These are phyloP conservation scores for Neostapfia colusana DNA, from an alignment of 176 grass and related monocot genomes.

Conservation along the genomic window DNA sequence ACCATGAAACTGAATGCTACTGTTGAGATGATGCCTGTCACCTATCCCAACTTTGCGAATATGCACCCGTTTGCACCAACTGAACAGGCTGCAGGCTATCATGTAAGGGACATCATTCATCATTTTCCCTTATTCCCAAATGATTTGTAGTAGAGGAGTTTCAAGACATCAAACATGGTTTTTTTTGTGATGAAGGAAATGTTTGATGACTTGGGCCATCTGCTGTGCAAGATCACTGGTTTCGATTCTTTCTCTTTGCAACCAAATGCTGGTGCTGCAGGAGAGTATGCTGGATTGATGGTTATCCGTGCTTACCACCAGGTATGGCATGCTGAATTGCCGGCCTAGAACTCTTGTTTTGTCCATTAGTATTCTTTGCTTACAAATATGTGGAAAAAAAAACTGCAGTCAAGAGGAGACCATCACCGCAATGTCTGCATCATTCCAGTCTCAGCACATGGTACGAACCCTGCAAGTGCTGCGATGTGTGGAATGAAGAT, in stretches of 20 bases:
- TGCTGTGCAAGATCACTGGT: slow-evolving; percentile 83
- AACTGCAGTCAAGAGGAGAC: slow-evolving; percentile 82
- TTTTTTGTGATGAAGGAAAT: slow-evolving; percentile 70
- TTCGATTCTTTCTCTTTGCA: slow-evolving; percentile 99
- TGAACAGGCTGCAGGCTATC: slow-evolving; percentile 85
- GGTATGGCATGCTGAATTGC: slow-evolving; percentile 41
- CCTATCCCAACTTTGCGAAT: slow-evolving; percentile 81
- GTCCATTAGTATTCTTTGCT: slow-evolving; percentile 34
- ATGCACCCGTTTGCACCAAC: slow-evolving; percentile 88
- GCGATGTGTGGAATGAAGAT: slow-evolving; percentile 99
- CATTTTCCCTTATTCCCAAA: neutral
- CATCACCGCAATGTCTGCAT: slow-evolving; percentile 94
- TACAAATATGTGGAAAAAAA: slow-evolving; percentile 28
- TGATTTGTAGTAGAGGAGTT: neutral
- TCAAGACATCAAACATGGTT: slow-evolving; percentile 20
- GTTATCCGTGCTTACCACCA: slow-evolving; percentile 93
- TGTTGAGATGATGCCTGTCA: slow-evolving; percentile 99
- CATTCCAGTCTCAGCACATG: slow-evolving; percentile 96
- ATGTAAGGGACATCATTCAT: slow-evolving; percentile 43
- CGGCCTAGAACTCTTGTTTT: neutral
- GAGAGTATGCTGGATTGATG: slow-evolving; percentile 99
- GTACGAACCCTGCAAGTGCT: slow-evolving; percentile 97
- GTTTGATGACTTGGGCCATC: slow-evolving; percentile 90
- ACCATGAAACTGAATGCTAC: slow-evolving; percentile 99
- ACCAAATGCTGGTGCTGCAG: slow-evolving; percentile 98